phyloP scores from a whole-genome alignment of 352 stramenopile species.

The Pythium chondricola region DNA sequence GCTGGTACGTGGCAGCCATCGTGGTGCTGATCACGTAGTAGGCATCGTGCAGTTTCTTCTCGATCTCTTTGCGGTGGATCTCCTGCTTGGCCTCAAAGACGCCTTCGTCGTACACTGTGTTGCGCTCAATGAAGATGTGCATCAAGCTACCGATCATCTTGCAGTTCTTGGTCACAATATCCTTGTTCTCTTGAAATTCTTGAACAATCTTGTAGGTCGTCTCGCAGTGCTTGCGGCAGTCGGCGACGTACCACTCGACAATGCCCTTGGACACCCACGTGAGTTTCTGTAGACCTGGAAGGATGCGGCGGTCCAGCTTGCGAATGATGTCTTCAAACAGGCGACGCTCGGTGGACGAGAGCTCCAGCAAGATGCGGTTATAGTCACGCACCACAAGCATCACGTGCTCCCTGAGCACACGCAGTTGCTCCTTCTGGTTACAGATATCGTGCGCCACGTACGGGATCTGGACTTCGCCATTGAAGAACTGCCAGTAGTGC shows the following conservation, averaged over 20 bases:
- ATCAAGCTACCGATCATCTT: slow-evolving; percentile 85
- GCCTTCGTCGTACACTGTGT: slow-evolving; percentile 90
- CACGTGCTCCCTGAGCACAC: slow-evolving; percentile 89
- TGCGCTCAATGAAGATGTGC: slow-evolving; percentile 92
- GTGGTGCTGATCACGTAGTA: slow-evolving; percentile 85
- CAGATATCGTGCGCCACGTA: slow-evolving; percentile 95
- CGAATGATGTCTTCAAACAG: slow-evolving; percentile 95
- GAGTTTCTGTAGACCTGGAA: slow-evolving; percentile 90
- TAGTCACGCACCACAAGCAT: slow-evolving; percentile 95
- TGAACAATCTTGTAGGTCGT: slow-evolving; percentile 86
- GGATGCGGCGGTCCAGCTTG: slow-evolving; percentile 90
- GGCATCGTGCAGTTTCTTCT: slow-evolving; percentile 65
- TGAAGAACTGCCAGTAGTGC: slow-evolving; percentile 89
- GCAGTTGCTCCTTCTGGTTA: slow-evolving; percentile 90
- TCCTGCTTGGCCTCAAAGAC: slow-evolving; percentile 91
- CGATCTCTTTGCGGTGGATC: slow-evolving; percentile 80
- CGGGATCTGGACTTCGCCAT: slow-evolving; percentile 91
- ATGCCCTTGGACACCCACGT: slow-evolving; percentile 92
- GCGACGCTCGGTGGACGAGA: slow-evolving; percentile 85
- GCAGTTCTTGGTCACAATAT: slow-evolving; percentile 83
- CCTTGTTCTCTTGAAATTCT: slow-evolving; percentile 88
- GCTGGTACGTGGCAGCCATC: slow-evolving; percentile 88
- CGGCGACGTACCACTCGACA: slow-evolving; percentile 89
- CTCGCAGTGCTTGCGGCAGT: slow-evolving; percentile 87
- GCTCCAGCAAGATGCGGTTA: slow-evolving; percentile 91